phyloP scores from a whole-genome alignment of 345 rosid species.

The Gossypium australe region DNA sequence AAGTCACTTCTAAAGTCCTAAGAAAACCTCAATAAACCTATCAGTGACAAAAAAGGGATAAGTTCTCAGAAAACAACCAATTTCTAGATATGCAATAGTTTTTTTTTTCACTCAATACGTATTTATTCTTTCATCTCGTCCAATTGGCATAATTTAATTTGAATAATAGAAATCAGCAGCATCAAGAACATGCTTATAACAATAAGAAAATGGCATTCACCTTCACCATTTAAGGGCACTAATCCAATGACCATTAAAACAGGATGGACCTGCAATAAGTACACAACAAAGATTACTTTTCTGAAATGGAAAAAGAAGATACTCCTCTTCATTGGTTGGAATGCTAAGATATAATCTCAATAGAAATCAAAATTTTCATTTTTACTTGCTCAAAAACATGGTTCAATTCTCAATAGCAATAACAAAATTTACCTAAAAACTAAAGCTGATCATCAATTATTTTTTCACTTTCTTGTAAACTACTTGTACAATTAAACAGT shows the following conservation, averaged over 20 bases:
- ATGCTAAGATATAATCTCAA: not conserved
- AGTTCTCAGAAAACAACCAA: not conserved
- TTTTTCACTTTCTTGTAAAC: not conserved
- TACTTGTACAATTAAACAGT: not conserved
- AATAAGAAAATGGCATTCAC: constrained; percentile 22
- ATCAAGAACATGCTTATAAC: not conserved
- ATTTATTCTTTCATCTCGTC: not conserved
- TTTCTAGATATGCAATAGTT: not conserved
- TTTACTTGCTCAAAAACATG: not conserved
- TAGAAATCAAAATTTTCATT: not conserved
- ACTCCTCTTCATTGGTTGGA: not conserved
- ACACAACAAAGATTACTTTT: too few species aligned
- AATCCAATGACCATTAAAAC: constrained; percentile 42
- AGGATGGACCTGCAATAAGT: too few species aligned
- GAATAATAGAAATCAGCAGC: not conserved
- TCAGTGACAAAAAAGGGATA: not conserved
- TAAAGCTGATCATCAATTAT: not conserved
- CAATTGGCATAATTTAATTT: not conserved
- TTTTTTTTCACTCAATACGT: not conserved
- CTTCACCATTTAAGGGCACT: constrained; percentile 74
- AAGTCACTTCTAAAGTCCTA: not conserved
- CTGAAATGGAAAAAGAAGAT: too few species aligned
- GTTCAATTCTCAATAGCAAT: not conserved
- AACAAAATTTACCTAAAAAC: not conserved
- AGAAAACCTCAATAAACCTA: not conserved